Base-by-base conservation (phyloP, 1,284 basidiomycete species). In the Pulveroboletus sp. region DNA sequence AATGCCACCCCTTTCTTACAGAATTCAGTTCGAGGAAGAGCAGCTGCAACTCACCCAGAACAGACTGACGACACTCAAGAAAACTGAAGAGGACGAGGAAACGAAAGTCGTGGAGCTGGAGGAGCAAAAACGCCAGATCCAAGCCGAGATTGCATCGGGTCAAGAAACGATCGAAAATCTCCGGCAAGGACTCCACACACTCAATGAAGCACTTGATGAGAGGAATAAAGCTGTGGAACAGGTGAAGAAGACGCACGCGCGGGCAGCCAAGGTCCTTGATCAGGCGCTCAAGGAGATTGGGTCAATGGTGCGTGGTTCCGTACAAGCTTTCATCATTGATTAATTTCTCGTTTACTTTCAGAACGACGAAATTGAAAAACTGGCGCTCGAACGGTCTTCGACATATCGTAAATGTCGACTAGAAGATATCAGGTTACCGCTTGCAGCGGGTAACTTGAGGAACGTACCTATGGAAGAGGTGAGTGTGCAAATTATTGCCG, bases 381-480 rank as follows among this genome's bases (percentile, higher is more conserved):
- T 92, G 14, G 91, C 87, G 0, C 80, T 94, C 20, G 95, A 98
- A 66, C 82, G 97, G 26, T 92, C 94, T 20, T 79, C 86, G 0
- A 84, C 94, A 53, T 99, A 97, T 72, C 84, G 96, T 22, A 90
- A 91, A 66, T 98, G 96, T 75, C 86, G 94, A 59, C 79, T 99
- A 38, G 97, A 99, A 66, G 95, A 97, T 67, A 91, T 99, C 64
- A 82, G 84, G 45, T 74, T 99, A 24, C 96, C 96, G 0, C 76
- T 99, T 11, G 63, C 81, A 15, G 72, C 82, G 57, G 97, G 96
- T 8, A 84, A 85, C 63, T 75, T 99, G 52, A 87, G 84, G 68
- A 85, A 92, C 62, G 94, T 99, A 0, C 92, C 96, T 0, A 91
- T 99, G 81, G 95, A 98, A 68, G 95, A 97, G 82, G 93, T 91